A percentile compares a stretch with the other conserved stretches of the same genome.
These are phyloP conservation scores for Lobosporangium transversale DNA, from an alignment of 192 early-diverging fungal genomes.

Conservation along the genomic window DNA sequence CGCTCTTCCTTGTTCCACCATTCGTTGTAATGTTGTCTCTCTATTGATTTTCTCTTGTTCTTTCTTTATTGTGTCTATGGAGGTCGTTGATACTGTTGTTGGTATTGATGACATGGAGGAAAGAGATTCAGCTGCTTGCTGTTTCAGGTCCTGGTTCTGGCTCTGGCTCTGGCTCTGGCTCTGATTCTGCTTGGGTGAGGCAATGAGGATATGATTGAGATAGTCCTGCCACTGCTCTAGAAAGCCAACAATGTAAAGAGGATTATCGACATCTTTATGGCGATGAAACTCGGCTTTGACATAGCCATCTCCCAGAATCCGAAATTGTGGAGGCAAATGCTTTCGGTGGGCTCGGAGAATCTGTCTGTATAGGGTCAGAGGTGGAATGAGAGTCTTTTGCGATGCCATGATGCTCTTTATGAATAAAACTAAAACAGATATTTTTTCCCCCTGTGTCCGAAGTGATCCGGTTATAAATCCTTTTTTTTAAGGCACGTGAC, in stretches of 20 bases:
- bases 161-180: slow-evolving; percentile 12
- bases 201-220: slow-evolving; percentile 32
- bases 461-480: too few relatives aligned
- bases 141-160: too few relatives aligned
- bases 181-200: slow-evolving; percentile 19
- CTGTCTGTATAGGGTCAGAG: slow-evolving; percentile 61
- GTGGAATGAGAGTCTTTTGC: slow-evolving; percentile 57
- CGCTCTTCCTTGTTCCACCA: slow-evolving; percentile 14
- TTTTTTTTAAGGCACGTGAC: too few relatives aligned
- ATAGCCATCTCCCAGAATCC: slow-evolving; percentile 67
- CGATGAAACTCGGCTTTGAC: slow-evolving; percentile 68
- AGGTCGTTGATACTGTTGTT: not conserved
- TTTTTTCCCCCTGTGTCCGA: too few relatives aligned
- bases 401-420: slow-evolving; percentile 28
- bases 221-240: slow-evolving; percentile 66
- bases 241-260: slow-evolving; percentile 67
- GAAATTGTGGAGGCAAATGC: slow-evolving; percentile 57
- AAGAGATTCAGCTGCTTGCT: too few relatives aligned
- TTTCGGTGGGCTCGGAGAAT: slow-evolving; percentile 62
- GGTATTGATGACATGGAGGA: too few relatives aligned
- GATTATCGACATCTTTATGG: slow-evolving; percentile 65
- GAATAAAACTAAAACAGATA: too few relatives aligned
- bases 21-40: slow-evolving; percentile 34
- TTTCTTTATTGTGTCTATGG: slow-evolving; percentile 12
- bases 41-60: not conserved